phyloP scores from a whole-genome alignment of 805 yeast species.

The Teunomyces aglyptinius region DNA sequence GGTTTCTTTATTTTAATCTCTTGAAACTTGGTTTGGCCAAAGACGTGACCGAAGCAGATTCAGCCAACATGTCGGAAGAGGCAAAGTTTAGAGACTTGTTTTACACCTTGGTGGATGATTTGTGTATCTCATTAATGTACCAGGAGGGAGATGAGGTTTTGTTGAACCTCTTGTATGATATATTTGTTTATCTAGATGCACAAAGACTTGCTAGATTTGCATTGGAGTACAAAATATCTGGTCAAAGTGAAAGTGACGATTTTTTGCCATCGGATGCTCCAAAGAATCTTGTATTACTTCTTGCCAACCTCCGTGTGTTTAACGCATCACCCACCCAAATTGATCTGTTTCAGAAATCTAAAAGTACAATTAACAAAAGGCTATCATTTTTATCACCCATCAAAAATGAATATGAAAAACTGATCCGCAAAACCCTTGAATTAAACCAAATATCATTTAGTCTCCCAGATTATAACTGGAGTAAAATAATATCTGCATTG shows the following conservation, averaged over 20 bases:
- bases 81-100: slow-evolving; percentile 28
- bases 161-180: slow-evolving; percentile 47
- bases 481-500: slow-evolving; percentile 27
- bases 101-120: slow-evolving; percentile 54
- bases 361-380: slow-evolving; percentile 8
- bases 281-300: slow-evolving; percentile 7
- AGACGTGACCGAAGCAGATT: slow-evolving; percentile 14
- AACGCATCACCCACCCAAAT: background rate
- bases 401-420: slow-evolving; percentile 27
- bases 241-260: slow-evolving; percentile 43
- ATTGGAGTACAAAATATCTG: slow-evolving; percentile 57
- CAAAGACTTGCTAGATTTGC: slow-evolving; percentile 51
- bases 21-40: slow-evolving; percentile 17
- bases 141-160: slow-evolving; percentile 64
- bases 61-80: slow-evolving; percentile 12
- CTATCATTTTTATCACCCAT: slow-evolving; percentile 32
- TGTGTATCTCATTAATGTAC: slow-evolving; percentile 62
- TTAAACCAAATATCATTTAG: background rate
- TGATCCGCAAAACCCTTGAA: slow-evolving; percentile 13
- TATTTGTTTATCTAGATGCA: slow-evolving; percentile 50
- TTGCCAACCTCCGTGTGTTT: slow-evolving; percentile 15
- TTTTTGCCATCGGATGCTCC: slow-evolving; percentile 10
- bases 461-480: slow-evolving; percentile 20
- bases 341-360: background rate
- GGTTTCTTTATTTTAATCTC: slow-evolving; percentile 58